Conservation (phyloP, 2,329 filamentous ascomycete genomes). For the Apiospora aurea region DNA sequence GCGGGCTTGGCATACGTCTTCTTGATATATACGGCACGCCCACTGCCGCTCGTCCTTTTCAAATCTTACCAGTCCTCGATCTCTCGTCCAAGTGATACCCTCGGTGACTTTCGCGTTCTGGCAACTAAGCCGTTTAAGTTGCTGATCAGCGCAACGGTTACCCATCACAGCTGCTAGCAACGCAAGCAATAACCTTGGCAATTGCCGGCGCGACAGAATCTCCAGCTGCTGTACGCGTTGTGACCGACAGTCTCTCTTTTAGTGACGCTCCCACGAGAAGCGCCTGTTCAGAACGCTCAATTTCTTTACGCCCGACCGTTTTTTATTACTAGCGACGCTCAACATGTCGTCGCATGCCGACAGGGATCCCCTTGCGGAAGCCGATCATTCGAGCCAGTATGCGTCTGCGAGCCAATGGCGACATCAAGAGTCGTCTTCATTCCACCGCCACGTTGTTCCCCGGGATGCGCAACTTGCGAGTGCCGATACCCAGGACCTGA, state of each 20-base stretch:
- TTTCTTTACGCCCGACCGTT: neutral
- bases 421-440: conserved; percentile 68
- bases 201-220: neutral
- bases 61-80: neutral
- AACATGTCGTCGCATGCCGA: conserved; percentile 32
- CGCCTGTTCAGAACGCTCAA: neutral
- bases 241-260: neutral
- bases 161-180: neutral
- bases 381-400: conserved; percentile 56
- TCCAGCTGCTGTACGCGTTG: neutral
- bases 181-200: neutral
- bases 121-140: neutral
- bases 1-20: conserved; percentile 22
- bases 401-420: conserved; percentile 66
- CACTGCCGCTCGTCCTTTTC: neutral
- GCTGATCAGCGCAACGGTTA: conserved; percentile 14
- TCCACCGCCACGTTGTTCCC: conserved; percentile 56
- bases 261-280: neutral
- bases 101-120: neutral
- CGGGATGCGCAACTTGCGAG: conserved; percentile 48
- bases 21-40: conserved; percentile 15
- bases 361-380: conserved; percentile 40
- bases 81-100: neutral
- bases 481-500: conserved; percentile 57
- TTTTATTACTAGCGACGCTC: neutral